phyloP scores from a whole-genome alignment of 306 rosid genomes.

The Cucurbita moschata region DNA sequence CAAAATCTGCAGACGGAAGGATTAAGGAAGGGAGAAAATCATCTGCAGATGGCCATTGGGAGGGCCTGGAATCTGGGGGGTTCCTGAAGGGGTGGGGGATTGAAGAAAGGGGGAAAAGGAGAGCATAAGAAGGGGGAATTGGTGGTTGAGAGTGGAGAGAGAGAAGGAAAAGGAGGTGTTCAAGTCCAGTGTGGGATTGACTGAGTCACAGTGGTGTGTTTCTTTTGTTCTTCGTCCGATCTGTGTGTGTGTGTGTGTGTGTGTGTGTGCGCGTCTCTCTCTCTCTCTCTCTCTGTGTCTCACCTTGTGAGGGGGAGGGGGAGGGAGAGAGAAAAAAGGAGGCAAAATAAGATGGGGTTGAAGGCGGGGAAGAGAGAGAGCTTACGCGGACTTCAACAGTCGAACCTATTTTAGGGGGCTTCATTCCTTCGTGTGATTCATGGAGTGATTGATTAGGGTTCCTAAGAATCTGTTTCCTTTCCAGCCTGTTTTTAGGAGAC shows the following conservation, averaged over 20 bases:
- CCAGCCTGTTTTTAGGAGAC: too few species aligned
- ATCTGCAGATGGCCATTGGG: background rate
- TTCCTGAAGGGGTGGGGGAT: background rate
- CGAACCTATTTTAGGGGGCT: conserved; percentile 28
- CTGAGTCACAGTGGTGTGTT: background rate
- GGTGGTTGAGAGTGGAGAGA: background rate
- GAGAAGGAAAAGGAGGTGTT: background rate
- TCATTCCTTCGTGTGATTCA: too few species aligned
- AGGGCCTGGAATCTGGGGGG: background rate
- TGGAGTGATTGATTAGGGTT: too few species aligned
- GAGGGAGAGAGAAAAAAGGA: conserved; percentile 11
- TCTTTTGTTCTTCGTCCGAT: background rate
- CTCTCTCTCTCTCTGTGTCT: too few species aligned
- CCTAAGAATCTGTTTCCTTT: too few species aligned
- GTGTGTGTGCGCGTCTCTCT: too few species aligned
- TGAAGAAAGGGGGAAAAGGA: background rate
- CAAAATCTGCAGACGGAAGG: background rate
- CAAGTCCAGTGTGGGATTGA: background rate
- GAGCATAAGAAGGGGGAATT: background rate
- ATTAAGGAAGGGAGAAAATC: background rate
- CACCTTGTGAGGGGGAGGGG: conserved; percentile 22
- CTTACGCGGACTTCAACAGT: conserved; percentile 48
- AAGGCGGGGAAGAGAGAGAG: conserved; percentile 3
- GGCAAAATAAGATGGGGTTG: background rate
- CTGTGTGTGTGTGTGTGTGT: too few species aligned